These are phyloP conservation scores for Fusarium penzigii DNA, from an alignment of 2,329 filamentous ascomycete species.

Conservation along the genomic window DNA sequence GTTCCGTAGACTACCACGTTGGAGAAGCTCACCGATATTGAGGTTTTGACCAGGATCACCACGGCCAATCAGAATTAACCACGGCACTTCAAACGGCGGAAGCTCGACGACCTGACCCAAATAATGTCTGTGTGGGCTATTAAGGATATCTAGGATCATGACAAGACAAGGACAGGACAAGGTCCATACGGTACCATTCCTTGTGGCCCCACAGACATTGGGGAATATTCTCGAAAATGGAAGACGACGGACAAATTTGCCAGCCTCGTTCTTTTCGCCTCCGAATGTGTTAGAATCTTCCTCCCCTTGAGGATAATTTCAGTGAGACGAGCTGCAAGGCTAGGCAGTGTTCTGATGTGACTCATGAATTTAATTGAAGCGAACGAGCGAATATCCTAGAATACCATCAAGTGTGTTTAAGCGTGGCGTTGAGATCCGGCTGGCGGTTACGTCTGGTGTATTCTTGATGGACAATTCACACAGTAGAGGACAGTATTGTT, in stretches of 20 bases:
- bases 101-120: too few species aligned
- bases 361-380: neutral
- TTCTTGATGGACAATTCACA: neutral
- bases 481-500: neutral
- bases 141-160: neutral
- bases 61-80: too few species aligned
- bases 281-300: constrained; percentile 14
- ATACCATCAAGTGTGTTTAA: neutral
- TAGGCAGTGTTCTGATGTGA: neutral
- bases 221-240: neutral
- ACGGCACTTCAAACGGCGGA: too few species aligned
- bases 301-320: constrained; percentile 15
- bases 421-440: neutral
- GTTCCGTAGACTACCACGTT: too few species aligned
- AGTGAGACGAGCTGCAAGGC: neutral
- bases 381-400: neutral
- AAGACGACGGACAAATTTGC: too few species aligned
- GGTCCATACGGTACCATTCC: neutral
- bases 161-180: too few species aligned
- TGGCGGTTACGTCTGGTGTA: neutral
- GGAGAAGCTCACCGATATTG: too few species aligned
- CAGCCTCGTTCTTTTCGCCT: neutral
- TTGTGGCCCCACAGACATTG: too few species aligned
- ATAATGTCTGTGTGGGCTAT: neutral
- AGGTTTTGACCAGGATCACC: too few species aligned